Conservation (phyloP, 75 land plant genomes). For the Chamaecyparis obtusa region DNA sequence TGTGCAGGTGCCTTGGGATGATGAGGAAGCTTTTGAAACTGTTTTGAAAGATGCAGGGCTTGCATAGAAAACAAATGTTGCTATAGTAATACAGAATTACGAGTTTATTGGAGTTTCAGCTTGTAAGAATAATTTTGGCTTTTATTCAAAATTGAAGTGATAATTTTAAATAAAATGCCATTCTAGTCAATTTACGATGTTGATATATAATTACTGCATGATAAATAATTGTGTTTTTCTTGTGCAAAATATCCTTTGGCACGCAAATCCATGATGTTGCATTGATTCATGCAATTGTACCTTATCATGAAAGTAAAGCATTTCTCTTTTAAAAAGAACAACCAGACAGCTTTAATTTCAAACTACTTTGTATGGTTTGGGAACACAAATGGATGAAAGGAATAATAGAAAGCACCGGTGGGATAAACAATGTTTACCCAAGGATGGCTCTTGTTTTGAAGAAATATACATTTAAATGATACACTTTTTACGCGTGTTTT, state of each 20-base stretch:
- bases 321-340: not conserved
- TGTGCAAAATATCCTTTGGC: not conserved
- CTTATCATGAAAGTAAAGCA: not conserved
- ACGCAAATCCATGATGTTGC: not conserved
- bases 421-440: not conserved
- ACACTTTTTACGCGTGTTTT: not conserved
- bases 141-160: not conserved
- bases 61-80: conserved; percentile 17
- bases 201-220: not conserved
- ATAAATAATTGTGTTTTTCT: not conserved
- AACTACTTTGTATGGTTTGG: not conserved
- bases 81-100: not conserved
- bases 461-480: not conserved
- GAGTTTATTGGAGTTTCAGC: not conserved
- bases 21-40: conserved; percentile 57
- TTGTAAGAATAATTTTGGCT: not conserved
- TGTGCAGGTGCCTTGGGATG: conserved; percentile 59
- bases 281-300: not conserved
- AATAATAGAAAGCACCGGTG: not conserved
- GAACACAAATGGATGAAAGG: not conserved
- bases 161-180: not conserved
- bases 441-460: not conserved
- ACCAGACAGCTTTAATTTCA: not conserved
- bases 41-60: conserved; percentile 71
- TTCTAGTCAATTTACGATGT: not conserved